These are phyloP conservation scores for Ceriops decandra DNA, from an alignment of 345 rosid genomes.

Conservation along the genomic window DNA sequence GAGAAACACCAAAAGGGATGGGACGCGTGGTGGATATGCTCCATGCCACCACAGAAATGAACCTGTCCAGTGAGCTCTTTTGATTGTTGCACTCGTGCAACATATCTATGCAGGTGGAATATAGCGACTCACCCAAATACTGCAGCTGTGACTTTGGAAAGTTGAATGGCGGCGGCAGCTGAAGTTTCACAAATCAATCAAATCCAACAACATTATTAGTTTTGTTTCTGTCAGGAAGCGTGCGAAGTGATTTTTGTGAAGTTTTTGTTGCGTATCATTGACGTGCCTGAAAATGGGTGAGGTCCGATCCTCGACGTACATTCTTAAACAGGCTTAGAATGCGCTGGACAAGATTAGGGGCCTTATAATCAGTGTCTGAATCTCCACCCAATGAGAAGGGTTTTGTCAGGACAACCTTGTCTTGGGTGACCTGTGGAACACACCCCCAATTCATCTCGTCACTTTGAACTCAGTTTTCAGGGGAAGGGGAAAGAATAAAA, in stretches of 20 bases:
- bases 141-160: slow-evolving; percentile 84
- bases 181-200: slow-evolving; percentile 10
- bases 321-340: slow-evolving; percentile 49
- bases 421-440: neutral
- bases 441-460: no score
- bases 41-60: slow-evolving; percentile 61
- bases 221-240: neutral
- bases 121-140: slow-evolving; percentile 61
- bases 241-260: neutral
- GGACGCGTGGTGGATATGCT: slow-evolving; percentile 61
- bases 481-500: neutral
- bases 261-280: neutral
- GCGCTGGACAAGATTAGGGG: slow-evolving; percentile 49
- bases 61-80: slow-evolving; percentile 51
- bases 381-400: slow-evolving; percentile 47
- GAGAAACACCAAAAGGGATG: slow-evolving; percentile 56
- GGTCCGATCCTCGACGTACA: slow-evolving; percentile 59
- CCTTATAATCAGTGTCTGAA: slow-evolving; percentile 29
- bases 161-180: slow-evolving; percentile 76
- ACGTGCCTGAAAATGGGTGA: slow-evolving; percentile 53
- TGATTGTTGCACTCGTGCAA: slow-evolving; percentile 40
- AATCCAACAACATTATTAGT: neutral
- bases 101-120: slow-evolving; percentile 42
- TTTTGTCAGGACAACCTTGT: slow-evolving; percentile 37
- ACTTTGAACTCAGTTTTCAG: neutral